Conservation (phyloP, 768 basidiomycete genomes). For the Dacryopinax primogenitus region DNA sequence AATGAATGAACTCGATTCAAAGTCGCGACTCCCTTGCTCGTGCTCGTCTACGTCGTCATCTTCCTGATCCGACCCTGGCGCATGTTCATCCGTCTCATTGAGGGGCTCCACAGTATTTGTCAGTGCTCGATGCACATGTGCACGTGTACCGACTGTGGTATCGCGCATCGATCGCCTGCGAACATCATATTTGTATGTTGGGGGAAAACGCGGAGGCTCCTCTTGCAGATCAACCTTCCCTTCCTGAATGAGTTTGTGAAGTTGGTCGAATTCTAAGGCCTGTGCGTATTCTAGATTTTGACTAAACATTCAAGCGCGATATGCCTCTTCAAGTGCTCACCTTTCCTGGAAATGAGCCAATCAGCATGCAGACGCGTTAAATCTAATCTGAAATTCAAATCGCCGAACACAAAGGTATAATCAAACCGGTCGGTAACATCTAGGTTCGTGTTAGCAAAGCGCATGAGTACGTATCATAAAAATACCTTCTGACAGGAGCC, state of each 20-base stretch:
- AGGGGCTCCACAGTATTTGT: constrained; percentile 20
- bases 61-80: constrained; percentile 19
- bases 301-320: constrained; percentile 1
- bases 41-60: constrained; percentile 15
- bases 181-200: constrained; percentile 91
- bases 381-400: constrained; percentile 83
- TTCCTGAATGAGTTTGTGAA: constrained; percentile 61
- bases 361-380: constrained; percentile 86
- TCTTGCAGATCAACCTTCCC: constrained; percentile 59
- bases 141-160: constrained; percentile 19
- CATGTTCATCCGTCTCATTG: constrained; percentile 16
- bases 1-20: constrained; percentile 12
- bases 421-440: constrained; percentile 85
- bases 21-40: not conserved
- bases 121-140: constrained; percentile 15
- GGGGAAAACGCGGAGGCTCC: constrained; percentile 69
- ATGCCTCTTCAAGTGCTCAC: constrained; percentile 28
- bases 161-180: constrained; percentile 42
- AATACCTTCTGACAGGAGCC: constrained; percentile 57
- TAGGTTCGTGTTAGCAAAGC: constrained; percentile 20
- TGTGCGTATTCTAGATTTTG: constrained; percentile 54
- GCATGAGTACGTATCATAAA: constrained; percentile 9
- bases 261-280: constrained; percentile 82
- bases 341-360: constrained; percentile 76
- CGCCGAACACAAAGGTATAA: constrained; percentile 76